Conservation (phyloP, 1,284 basidiomycete species). For the Cyathus olla region DNA sequence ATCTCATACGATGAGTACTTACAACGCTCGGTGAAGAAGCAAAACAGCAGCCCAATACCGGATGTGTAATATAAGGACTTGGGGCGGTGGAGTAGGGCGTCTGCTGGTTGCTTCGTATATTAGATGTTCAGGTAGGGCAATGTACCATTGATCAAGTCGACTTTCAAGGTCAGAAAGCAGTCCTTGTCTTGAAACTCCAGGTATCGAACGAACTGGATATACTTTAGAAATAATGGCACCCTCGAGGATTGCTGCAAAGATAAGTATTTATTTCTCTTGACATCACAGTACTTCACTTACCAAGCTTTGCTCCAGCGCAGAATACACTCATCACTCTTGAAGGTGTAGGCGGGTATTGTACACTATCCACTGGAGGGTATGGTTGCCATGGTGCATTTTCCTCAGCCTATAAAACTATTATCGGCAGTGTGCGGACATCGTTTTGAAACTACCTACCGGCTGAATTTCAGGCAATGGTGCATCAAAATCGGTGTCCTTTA, state of each 20-base stretch:
- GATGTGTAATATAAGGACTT: slow-evolving; percentile 79
- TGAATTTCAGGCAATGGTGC: slow-evolving; percentile 72
- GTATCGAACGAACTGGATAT: slow-evolving; percentile 75
- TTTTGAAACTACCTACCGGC: slow-evolving; percentile 34
- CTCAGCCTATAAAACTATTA: slow-evolving; percentile 51
- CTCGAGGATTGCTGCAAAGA: slow-evolving; percentile 63
- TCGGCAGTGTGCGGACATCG: too few relatives aligned
- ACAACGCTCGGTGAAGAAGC: slow-evolving; percentile 86
- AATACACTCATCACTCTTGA: slow-evolving; percentile 67
- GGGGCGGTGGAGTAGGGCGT: slow-evolving; percentile 65
- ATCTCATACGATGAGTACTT: slow-evolving; percentile 42
- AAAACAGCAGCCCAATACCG: slow-evolving; percentile 85
- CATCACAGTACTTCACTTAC: slow-evolving; percentile 48
- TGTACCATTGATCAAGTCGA: slow-evolving; percentile 82
- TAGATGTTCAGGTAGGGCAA: slow-evolving; percentile 75
- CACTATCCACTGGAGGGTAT: slow-evolving; percentile 49
- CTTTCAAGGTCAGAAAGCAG: slow-evolving; percentile 70
- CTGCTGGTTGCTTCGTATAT: slow-evolving; percentile 67
- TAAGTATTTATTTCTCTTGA: not conserved
- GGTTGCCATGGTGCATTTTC: slow-evolving; percentile 70
- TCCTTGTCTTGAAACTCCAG: slow-evolving; percentile 56
- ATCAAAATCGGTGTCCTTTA: slow-evolving; percentile 82
- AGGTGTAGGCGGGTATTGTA: slow-evolving; percentile 57
- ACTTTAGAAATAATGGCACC: slow-evolving; percentile 77
- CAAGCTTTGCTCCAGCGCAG: slow-evolving; percentile 68